Evolutionary conservation across 257 asterid genomes (phyloP), one percentile per base, ranked within the genome.

Genomic region (Solanum peruvianum): DNA sequence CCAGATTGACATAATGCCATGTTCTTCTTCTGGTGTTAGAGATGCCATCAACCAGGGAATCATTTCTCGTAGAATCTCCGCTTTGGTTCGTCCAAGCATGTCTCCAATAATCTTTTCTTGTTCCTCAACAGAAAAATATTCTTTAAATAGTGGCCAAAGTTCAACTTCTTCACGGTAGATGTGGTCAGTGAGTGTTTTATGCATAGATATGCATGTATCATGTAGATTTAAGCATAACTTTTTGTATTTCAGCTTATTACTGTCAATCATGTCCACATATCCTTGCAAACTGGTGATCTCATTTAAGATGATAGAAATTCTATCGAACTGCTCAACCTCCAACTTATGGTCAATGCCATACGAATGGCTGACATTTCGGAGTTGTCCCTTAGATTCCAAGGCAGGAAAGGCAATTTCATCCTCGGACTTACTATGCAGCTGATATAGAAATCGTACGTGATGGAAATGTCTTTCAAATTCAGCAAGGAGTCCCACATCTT

Each of bases 31-130:
- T 64, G 92, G 91, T 44, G 88, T 93, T 86, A 96, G 88, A 85
- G 92, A 88, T 87, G 90, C 91, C 95, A 94, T 93, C 87, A 96
- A 88, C 99, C 99, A 96, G 23, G 97, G 97, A 83, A 94, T 92
- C 92, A 92, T 91, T 92, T 93, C 92, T 64, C 92, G 95, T 49
- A 96, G 91, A 85, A 86, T 88, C 91, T 92, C 98, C 52, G 95
- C 97, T 75, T 88, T 86, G 45, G 90, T 90, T 90, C 92, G 88
- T 58, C 99, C 98, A 85, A 96, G 97, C 92, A 96, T 91, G 85
- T 89, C 89, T 33, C 94, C 99, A 31, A 96, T 89, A 49, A 95
- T 91, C 91, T 91, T 94, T 86, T 94, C 96, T 87, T 95, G 98
- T 92, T 96, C 98, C 90, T 92, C 92, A 47, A 73, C 87, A 76